Conservation (phyloP, 768 basidiomycete species). For the Melanogaster broomeanus region DNA sequence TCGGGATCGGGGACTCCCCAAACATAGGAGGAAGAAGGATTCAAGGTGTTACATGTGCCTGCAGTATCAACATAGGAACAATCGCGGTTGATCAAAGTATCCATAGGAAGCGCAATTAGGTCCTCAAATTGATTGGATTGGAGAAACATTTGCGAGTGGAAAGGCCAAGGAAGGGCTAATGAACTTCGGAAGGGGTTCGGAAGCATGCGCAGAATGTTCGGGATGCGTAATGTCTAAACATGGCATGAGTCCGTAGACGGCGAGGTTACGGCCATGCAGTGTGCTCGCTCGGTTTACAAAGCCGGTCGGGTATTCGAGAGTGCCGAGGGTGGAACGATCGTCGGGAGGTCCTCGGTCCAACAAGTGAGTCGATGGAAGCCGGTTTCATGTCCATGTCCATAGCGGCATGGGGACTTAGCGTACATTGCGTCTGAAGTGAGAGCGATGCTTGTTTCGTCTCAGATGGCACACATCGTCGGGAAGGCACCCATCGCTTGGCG, state of each 20-base stretch:
- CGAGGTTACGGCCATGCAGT: constrained; percentile 15
- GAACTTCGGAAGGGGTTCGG: background rate
- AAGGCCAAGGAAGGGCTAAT: background rate
- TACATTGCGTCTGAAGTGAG: background rate
- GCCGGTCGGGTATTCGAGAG: constrained; percentile 51
- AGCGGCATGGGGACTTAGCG: background rate
- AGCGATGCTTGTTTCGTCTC: constrained; percentile 1
- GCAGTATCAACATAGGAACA: too few relatives aligned
- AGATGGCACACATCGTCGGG: background rate
- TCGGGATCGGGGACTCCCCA: too few relatives aligned
- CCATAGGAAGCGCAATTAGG: too few relatives aligned
- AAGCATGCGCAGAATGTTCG: constrained; percentile 1
- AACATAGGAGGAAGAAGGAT: background rate
- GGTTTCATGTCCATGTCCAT: constrained; percentile 9
- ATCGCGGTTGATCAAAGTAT: background rate
- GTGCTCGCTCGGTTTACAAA: constrained; percentile 32
- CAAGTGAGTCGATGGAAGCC: background rate
- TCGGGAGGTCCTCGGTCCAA: constrained; percentile 3
- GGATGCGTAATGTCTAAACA: constrained; percentile 8
- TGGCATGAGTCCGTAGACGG: background rate
- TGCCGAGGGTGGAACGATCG: constrained; percentile 28
- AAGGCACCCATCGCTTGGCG: constrained; percentile 19
- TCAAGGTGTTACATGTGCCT: background rate
- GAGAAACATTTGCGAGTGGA: background rate
- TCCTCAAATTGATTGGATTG: background rate